Base-by-base conservation (phyloP, 345 rosid genomes). In the Eucalyptus curtisii region DNA sequence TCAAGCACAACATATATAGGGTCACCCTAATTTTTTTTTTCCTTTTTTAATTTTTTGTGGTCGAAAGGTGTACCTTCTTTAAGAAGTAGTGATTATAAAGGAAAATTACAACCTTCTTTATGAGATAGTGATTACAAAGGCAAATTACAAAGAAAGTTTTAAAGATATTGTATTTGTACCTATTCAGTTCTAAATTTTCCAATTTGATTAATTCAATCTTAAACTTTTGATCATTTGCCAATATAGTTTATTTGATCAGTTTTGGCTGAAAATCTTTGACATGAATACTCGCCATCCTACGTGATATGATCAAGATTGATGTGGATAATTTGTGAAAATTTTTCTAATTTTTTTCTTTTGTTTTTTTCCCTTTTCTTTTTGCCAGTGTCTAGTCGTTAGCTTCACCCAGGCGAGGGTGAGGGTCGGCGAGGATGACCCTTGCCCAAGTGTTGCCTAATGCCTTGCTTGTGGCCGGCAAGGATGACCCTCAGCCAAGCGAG, bases 21-120 rank as follows among this genome's bases (percentile, higher is more conserved):
- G 1, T 66, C 31, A 31, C 1, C 44, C 10, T 7, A 1, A 3
- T 8, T 17, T 53, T 55, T 3, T 0, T 53, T 53, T 9, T 22
- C 3, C 2, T 20, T 7, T 53, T 53, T 53, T 20, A 22, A 4
- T 55, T 22, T 55, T 55, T 55, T 55, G 13, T 55, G 61, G 13
- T 55, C 30, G 0, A 0, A 55, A 9, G 44, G 2, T 0, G 33
- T 33, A 33, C 82, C 25, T 71, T 24, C 82, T 37, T 37, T 19
- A 37, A 0, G 45, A 71, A 33, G n/a, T 64, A n/a, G 76, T n/a
- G 40, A 64, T 64, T 5, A 3, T 13, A 30, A 61, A 55, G 61
- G 61, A 10, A 55, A 55, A 24, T 52, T 7, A 52, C 0, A 52
- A 52, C 57, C 24, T 52, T 52, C 57, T 52, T 52, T 1, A 52